Evolutionary conservation across 768 basidiomycete species (phyloP), one percentile per base, ranked within the genome.

Genomic region (Russula foetens): DNA sequence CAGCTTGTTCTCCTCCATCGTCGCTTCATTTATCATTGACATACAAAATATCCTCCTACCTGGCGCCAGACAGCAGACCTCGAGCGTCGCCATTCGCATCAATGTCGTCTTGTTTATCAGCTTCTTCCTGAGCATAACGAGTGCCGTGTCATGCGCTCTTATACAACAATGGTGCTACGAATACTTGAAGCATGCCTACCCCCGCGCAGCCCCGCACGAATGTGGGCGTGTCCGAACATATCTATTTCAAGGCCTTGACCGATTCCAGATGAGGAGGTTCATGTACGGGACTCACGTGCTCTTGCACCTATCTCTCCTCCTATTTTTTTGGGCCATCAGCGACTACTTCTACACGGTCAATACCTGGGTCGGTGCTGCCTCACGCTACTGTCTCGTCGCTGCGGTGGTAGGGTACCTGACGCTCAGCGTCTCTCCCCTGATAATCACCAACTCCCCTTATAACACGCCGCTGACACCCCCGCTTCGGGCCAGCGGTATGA

Each of bases 21-120:
- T 64, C 28, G 58, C 66, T 23, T 53, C 62, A 31, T 64, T 67
- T 26, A 54, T 67, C 48, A 53, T 66, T 35, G 59, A 66, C 41
- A 60, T 47, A 49, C 66, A 67, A 48, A 54, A 63, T 29, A 46
- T 5, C 1, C 43, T 67, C n/a, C 49, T 45, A 8, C 54, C 66
- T 11, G 44, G 49, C 44, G 41, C 44, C 6, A 11, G 46, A 17
- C 53, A 58, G 26, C 31, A 26, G 24, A 35, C 56, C 19, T 15
- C 58, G 15, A 31, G 15, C 43, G 24, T 28, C 24, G 35, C 47
- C 29, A 19, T 64, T 26, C 55, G 60, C 56, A 26, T 64, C 44
- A 63, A 63, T 33, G 44, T 58, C 23, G 23, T 54, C 3, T 19
- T 63, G 24, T 58, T 45, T 39, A 19, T 64, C 39, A 58, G 63